Percentiles rank a stretch among this genome's conserved stretches.
Evolutionary conservation across 1,284 basidiomycete genomes (phyloP).

Genomic region (Fomitopsis palustris): DNA sequence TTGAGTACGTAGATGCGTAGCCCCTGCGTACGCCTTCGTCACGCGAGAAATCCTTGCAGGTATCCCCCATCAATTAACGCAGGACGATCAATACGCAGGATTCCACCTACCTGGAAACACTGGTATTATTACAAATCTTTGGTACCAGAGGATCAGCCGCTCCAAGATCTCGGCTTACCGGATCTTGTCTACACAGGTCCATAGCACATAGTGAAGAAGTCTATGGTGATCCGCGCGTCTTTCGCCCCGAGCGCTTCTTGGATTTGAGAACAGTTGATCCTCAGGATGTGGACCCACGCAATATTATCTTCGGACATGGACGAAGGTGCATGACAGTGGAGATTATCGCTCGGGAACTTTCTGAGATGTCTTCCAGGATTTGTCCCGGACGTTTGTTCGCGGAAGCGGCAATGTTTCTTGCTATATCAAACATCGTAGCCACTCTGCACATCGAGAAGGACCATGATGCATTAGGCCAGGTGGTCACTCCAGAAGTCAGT

Average conservation of each 20-base stretch:
- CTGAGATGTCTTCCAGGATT: not conserved
- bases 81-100: slow-evolving; percentile 26
- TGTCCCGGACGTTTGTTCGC: not conserved
- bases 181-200: not conserved
- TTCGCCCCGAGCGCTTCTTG: not conserved
- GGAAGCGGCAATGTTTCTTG: not conserved
- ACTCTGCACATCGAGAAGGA: not conserved
- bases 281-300: not conserved
- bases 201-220: not conserved
- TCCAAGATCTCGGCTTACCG: not conserved
- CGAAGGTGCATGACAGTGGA: not conserved
- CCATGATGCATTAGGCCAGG: not conserved
- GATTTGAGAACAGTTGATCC: not conserved
- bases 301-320: not conserved
- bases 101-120: not conserved
- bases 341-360: not conserved
- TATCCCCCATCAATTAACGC: slow-evolving; percentile 19
- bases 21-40: not conserved
- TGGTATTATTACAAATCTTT: not conserved
- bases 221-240: not conserved
- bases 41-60: not conserved
- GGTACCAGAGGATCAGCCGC: not conserved
- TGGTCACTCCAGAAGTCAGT: not conserved
- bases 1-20: slow-evolving; percentile 13
- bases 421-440: not conserved